Percentiles rank a stretch among this genome's conserved stretches.
Conservation (phyloP, 2,329 filamentous ascomycete species). For the Macrophomina pseudophaseolina region DNA sequence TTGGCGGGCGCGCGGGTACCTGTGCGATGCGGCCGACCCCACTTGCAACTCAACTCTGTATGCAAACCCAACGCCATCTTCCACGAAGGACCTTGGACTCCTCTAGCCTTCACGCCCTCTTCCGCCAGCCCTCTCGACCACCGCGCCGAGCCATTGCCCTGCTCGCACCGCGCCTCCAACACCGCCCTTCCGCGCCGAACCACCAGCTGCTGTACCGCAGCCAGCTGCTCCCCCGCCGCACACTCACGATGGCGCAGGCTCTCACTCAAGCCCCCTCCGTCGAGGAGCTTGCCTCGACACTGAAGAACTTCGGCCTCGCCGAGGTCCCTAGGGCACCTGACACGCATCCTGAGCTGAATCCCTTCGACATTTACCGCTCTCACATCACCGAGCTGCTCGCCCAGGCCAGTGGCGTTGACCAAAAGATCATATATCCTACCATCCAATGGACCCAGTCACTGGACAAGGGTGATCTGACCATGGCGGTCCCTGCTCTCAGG, state of each 20-base stretch:
- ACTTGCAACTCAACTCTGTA: conserved; percentile 14
- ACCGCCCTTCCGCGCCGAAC: not conserved
- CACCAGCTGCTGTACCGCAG: not conserved
- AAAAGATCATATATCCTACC: conserved; percentile 72
- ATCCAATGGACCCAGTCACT: conserved; percentile 79
- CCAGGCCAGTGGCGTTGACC: conserved; percentile 72
- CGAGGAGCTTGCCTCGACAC: conserved; percentile 44
- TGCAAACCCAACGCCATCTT: conserved; percentile 13
- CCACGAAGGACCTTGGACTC: conserved; percentile 11
- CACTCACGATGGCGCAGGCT: conserved; percentile 19
- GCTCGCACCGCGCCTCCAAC: not conserved
- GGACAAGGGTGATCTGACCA: conserved; percentile 81
- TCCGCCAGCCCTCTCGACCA: not conserved
- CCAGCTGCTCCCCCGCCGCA: not conserved
- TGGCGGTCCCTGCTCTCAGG: conserved; percentile 80
- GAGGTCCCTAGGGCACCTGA: conserved; percentile 47
- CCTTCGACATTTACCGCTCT: conserved; percentile 78
- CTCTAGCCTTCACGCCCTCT: not conserved
- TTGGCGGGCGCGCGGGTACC: conserved; percentile 1
- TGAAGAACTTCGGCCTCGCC: conserved; percentile 45
- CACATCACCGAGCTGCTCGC: conserved; percentile 74
- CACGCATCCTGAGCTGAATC: conserved; percentile 69
- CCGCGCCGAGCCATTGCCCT: conserved; percentile 10
- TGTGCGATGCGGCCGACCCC: conserved; percentile 9
- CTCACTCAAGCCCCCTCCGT: conserved; percentile 30